Percentiles rank a stretch among this genome's conserved stretches.
Evolutionary conservation across 2,329 filamentous ascomycete genomes (phyloP).

Genomic region (Plenodomus lindquistii): DNA sequence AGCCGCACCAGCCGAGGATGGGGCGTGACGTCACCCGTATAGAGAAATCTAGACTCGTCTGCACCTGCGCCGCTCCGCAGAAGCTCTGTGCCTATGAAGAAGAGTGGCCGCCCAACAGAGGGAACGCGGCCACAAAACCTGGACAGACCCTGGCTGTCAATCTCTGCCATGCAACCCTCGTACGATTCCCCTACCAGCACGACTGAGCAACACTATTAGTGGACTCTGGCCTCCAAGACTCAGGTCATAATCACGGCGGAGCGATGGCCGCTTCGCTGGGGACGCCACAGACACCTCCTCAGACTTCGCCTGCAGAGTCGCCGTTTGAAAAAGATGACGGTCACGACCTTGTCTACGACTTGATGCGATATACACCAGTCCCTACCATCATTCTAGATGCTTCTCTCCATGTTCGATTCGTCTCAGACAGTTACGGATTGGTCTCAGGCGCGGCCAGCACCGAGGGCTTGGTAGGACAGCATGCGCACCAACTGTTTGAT

Average conservation of each 20-base stretch:
- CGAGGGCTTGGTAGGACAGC: constrained; percentile 42
- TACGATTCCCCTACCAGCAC: constrained; percentile 22
- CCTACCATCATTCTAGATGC: constrained; percentile 35
- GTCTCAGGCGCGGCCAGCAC: constrained; percentile 38
- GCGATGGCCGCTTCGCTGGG: constrained; percentile 17
- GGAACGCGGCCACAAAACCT: constrained; percentile 12
- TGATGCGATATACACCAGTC: constrained; percentile 49
- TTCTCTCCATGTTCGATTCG: constrained; percentile 59
- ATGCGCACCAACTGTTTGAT: constrained; percentile 47
- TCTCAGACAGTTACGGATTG: constrained; percentile 50
- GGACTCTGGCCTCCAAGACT: constrained; percentile 7
- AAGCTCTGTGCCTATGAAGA: neutral
- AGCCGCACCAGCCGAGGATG: neutral
- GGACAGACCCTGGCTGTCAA: constrained; percentile 9
- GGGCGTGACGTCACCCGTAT: constrained; percentile 3
- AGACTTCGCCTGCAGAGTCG: constrained; percentile 16
- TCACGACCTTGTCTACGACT: constrained; percentile 14
- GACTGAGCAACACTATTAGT: constrained; percentile 6
- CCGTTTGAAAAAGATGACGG: constrained; percentile 11
- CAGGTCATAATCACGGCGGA: constrained; percentile 6
- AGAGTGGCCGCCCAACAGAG: neutral
- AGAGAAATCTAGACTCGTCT: constrained; percentile 1
- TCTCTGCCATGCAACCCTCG: constrained; percentile 18
- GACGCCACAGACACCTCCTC: constrained; percentile 7
- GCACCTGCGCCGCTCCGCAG: neutral